Evolutionary conservation across 1,139 yeast genomes (phyloP), one percentile per base, ranked within the genome.

Genomic region (Geotrichum siamense): DNA sequence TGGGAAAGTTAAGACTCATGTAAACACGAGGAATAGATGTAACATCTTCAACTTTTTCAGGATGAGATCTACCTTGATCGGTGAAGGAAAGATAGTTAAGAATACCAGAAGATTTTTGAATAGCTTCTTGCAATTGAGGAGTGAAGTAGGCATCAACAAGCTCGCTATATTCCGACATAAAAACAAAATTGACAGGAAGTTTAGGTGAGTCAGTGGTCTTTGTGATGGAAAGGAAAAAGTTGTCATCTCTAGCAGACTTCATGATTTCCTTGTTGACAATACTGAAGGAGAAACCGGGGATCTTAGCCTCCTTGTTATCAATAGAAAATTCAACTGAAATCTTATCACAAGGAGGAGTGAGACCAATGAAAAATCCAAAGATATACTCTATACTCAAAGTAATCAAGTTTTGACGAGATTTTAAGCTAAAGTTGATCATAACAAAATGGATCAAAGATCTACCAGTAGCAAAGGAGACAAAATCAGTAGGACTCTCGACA

Each of bases 141-240:
- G 77, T 71, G 52, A 74, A 71, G 48, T 82, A 66, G 52, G 76
- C 69, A 5, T 79, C 86, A 55, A 81, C 86, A 64, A 85, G 71
- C 61, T 89, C 97, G 50, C 78, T 74, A 47, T 78, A 78, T 69
- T 91, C 98, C 56, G 85, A 73, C 98, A 91, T 89, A 67, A 78
- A 85, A 19, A 87, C 95, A 60, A 75, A 82, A 41, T 53, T 53
- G 47, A 82, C 76, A 38, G 96, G 96, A 56, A 89, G 69, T 55
- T 74, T 72, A 25, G 74, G 63, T 25, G 87, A 79, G 58, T 79
- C 85, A 31, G 82, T 59, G 32, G 96, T 86, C 57, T 77, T 83
- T 54, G 97, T 85, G 59, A 89, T 73, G 1, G 95, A 82, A 59
- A 89, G 71, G 65, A 69, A 89, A 68, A 86, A 91, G 67, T 83